Percentiles rank a stretch among this genome's conserved stretches.
phyloP scores from a whole-genome alignment of 768 basidiomycete genomes.

The Xerocomellus intermedius region DNA sequence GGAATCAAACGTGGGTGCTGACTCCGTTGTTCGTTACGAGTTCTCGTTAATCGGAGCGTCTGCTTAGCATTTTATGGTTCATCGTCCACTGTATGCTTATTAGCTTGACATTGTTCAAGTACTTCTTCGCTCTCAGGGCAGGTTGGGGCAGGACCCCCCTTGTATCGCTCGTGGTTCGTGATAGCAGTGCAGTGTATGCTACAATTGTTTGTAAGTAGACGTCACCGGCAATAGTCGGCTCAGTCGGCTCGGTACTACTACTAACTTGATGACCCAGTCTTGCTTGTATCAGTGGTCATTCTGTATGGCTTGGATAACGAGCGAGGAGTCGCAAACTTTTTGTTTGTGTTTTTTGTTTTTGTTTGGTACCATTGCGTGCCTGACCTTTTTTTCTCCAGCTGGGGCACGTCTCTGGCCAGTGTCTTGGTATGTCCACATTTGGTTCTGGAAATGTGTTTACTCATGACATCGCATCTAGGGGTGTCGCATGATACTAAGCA shows the following conservation, averaged over 20 bases:
- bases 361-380: neutral
- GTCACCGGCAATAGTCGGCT: neutral
- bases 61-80: conserved; percentile 15
- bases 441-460: neutral
- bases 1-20: conserved; percentile 8
- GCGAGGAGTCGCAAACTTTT: neutral
- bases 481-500: conserved; percentile 25
- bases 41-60: neutral
- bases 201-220: conserved; percentile 8
- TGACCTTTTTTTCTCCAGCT: conserved; percentile 2
- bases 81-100: conserved; percentile 14
- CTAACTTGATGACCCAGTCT: conserved; percentile 2
- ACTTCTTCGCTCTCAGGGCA: conserved; percentile 9
- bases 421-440: conserved; percentile 7
- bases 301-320: neutral
- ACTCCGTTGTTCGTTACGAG: neutral
- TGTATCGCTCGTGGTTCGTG: conserved; percentile 19
- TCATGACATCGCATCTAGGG: conserved; percentile 13
- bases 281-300: conserved; percentile 1
- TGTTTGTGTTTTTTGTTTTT: conserved; percentile 7
- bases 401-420: conserved; percentile 13
- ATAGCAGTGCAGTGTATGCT: conserved; percentile 12
- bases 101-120: conserved; percentile 21
- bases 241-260: neutral
- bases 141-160: conserved; percentile 21